Evolutionary conservation across 176 grass and related monocot genomes (phyloP).

Genomic region (Cenchrus fungigraminus): DNA sequence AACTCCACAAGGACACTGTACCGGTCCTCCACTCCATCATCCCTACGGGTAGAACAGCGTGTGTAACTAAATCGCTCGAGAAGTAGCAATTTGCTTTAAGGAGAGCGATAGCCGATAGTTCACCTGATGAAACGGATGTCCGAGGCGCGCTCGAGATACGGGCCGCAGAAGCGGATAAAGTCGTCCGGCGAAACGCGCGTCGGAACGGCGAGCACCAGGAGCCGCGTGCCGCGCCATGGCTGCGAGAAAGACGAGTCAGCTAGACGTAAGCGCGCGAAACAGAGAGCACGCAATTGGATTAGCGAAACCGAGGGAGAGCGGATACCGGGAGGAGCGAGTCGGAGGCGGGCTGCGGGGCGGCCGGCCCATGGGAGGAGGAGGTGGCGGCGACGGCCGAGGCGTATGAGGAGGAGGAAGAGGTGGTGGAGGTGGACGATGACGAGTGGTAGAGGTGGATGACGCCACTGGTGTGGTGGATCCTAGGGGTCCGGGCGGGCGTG

Average conservation of each 20-base stretch:
- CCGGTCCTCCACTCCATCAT: slow-evolving; percentile 83
- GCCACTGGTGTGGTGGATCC: slow-evolving; percentile 63
- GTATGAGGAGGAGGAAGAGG: slow-evolving; percentile 53
- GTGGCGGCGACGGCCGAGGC: slow-evolving; percentile 53
- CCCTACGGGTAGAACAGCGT: neutral
- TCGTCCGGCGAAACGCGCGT: slow-evolving; percentile 72
- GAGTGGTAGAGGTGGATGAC: slow-evolving; percentile 82
- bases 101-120: neutral
- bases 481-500: slow-evolving; percentile 52
- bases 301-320: neutral
- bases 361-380: slow-evolving; percentile 32
- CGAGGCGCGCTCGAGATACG: slow-evolving; percentile 61
- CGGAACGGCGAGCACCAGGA: slow-evolving; percentile 81
- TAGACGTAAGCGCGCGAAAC: neutral
- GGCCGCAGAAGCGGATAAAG: slow-evolving; percentile 80
- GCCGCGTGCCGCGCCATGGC: slow-evolving; percentile 62
- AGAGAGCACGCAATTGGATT: neutral
- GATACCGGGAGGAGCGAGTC: slow-evolving; percentile 74
- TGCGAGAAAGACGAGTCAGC: slow-evolving; percentile 8
- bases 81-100: neutral
- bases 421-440: slow-evolving; percentile 30
- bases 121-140: slow-evolving; percentile 78
- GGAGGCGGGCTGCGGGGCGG: slow-evolving; percentile 20
- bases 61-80: neutral
- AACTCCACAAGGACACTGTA: slow-evolving; percentile 94